Percentiles rank a stretch among this genome's conserved stretches.
Conservation (phyloP, 2,329 filamentous ascomycete genomes). For the Pestalotiopsis sp. region DNA sequence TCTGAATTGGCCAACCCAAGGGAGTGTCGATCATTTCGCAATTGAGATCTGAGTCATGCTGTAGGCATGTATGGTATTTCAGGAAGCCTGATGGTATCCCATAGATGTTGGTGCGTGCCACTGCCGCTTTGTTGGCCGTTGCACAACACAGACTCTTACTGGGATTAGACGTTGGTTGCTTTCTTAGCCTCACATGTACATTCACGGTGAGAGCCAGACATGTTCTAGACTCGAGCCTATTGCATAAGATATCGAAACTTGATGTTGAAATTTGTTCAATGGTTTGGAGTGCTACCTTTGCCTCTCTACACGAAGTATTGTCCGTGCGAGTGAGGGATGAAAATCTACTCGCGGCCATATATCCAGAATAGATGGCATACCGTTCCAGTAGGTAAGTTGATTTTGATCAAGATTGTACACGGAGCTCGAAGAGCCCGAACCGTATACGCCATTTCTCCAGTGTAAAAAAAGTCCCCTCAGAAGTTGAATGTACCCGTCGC, state of each 20-base stretch:
- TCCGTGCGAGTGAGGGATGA: background rate
- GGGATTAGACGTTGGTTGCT: no score
- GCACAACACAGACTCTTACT: no score
- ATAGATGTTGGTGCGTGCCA: background rate
- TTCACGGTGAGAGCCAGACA: background rate
- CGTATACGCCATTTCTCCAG: background rate
- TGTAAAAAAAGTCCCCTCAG: background rate
- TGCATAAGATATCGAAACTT: background rate
- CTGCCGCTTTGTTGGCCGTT: background rate
- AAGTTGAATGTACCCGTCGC: background rate
- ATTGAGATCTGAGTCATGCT: background rate
- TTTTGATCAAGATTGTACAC: background rate
- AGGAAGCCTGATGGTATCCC: background rate
- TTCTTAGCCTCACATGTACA: background rate
- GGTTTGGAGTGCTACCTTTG: background rate
- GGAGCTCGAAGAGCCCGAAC: background rate
- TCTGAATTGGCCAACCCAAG: background rate
- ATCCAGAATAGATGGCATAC: background rate
- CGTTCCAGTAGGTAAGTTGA: background rate
- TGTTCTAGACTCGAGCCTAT: background rate
- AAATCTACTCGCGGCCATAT: background rate
- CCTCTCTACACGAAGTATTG: background rate
- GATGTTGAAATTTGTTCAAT: background rate
- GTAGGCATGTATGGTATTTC: background rate
- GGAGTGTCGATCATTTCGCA: background rate